Evolutionary conservation across 371 early-diverging fungal genomes (phyloP), one percentile per base, ranked within the genome.

Genomic region (Apophysomyces elegans): DNA sequence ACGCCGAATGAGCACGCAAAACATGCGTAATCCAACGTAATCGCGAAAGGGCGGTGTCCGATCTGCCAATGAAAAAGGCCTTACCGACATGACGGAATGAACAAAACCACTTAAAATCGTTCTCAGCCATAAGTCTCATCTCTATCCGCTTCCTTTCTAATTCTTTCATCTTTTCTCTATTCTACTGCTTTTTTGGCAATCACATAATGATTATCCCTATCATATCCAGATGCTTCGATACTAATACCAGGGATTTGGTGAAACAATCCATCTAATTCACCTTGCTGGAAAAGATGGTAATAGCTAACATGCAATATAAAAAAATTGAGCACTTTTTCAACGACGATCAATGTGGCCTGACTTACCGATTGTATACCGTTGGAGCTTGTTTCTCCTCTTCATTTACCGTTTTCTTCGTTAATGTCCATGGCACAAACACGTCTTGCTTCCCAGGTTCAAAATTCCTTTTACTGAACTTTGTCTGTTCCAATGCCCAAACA

Each of bases 401-500:
- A 46, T 56, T 65, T 32, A 36, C 18, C 26, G 70, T 73, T 43
- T 72, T 66, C 35, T 79, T 77, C 44, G 88, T 79, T 50, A 89
- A 64, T 7, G 82, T 87, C 99, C 99, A 98, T 11, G 96, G 95
- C 5, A 98, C 97, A 78, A 96, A 88, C 1, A 95, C 93, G 70
- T 98, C 99, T 77, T 96, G 98, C 13, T 83, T 76, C 21, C 87
- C 79, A 45, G 81, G 85, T 38, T 89, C 90, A 79, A 95, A 96
- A 67, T 90, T 87, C 7, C 96, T 86, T 41, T 89, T 85, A 46
- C 85, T 83, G 38, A 79, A 79, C 37, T 79, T 74, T 2, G 80
- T 79, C 76, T 98, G 97, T 70, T 99, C 98, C 74, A 95, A 69
- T 4, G 99, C 99, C 98, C 99, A 99, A 0, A 96, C 99, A 84